Conservation (phyloP, 2,329 filamentous ascomycete species). For the Colletotrichum chrysophilum region DNA sequence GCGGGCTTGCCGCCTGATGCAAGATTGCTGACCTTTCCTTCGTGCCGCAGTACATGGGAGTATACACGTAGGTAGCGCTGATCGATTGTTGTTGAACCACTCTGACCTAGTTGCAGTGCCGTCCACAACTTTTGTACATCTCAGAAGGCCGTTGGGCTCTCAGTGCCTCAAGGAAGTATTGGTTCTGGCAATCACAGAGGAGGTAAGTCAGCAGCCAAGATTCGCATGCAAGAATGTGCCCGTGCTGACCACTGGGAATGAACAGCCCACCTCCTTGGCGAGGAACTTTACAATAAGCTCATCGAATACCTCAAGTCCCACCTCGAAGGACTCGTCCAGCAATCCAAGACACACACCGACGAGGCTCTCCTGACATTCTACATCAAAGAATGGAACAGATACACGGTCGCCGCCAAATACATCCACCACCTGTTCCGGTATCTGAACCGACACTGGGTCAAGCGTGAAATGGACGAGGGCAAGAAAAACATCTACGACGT, state of each 20-base stretch:
- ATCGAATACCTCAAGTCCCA: constrained; percentile 84
- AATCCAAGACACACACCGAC: constrained; percentile 82
- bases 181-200: constrained; percentile 70
- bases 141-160: constrained; percentile 83
- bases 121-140: constrained; percentile 99
- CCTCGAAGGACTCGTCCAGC: constrained; percentile 70
- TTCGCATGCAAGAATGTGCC: background rate
- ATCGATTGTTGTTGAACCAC: background rate
- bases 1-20: background rate
- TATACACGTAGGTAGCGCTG: constrained; percentile 74
- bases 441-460: constrained; percentile 98
- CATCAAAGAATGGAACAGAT: constrained; percentile 95
- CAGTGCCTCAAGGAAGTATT: constrained; percentile 34
- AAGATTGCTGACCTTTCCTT: constrained; percentile 4
- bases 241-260: background rate
- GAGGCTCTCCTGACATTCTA: constrained; percentile 92
- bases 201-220: constrained; percentile 49
- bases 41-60: constrained; percentile 79
- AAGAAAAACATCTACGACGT: constrained; percentile 99
- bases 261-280: constrained; percentile 87
- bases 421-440: constrained; percentile 97
- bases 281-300: constrained; percentile 93
- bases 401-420: constrained; percentile 94
- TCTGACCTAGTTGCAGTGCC: constrained; percentile 61
- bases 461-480: constrained; percentile 97